These are phyloP conservation scores for Aspergillus homomorphus DNA, from an alignment of 495 filamentous ascomycete genomes.

Conservation along the genomic window DNA sequence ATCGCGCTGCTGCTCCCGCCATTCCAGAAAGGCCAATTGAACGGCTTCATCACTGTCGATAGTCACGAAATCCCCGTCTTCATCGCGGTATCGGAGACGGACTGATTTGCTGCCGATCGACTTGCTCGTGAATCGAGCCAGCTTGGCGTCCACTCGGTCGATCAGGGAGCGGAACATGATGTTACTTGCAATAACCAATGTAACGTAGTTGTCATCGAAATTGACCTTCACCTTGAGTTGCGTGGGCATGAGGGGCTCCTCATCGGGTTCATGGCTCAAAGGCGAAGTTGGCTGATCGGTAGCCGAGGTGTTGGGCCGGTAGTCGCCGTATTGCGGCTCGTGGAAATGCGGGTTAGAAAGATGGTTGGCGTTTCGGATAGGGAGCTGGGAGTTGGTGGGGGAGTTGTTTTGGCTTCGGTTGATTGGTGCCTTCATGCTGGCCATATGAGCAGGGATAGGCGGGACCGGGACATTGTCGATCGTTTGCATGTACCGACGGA, in stretches of 20 bases:
- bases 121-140: constrained; percentile 75
- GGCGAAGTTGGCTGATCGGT: constrained; percentile 41
- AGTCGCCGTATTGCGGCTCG: constrained; percentile 39
- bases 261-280: constrained; percentile 33
- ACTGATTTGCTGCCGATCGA: constrained; percentile 75
- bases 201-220: constrained; percentile 78
- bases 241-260: constrained; percentile 44
- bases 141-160: constrained; percentile 95
- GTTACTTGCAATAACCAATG: constrained; percentile 86
- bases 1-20: constrained; percentile 70
- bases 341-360: constrained; percentile 30
- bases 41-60: constrained; percentile 96
- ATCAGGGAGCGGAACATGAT: constrained; percentile 89
- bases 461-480: constrained; percentile 65
- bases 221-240: constrained; percentile 95
- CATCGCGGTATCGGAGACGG: constrained; percentile 84
- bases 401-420: constrained; percentile 68
- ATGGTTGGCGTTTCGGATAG: constrained; percentile 34
- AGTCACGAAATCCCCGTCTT: constrained; percentile 87
- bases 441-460: constrained; percentile 59
- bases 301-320: constrained; percentile 24
- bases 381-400: constrained; percentile 50
- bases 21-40: constrained; percentile 87
- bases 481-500: constrained; percentile 56
- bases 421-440: constrained; percentile 55